phyloP scores from a whole-genome alignment of 768 basidiomycete genomes.

The Leccinum longicurvipes region DNA sequence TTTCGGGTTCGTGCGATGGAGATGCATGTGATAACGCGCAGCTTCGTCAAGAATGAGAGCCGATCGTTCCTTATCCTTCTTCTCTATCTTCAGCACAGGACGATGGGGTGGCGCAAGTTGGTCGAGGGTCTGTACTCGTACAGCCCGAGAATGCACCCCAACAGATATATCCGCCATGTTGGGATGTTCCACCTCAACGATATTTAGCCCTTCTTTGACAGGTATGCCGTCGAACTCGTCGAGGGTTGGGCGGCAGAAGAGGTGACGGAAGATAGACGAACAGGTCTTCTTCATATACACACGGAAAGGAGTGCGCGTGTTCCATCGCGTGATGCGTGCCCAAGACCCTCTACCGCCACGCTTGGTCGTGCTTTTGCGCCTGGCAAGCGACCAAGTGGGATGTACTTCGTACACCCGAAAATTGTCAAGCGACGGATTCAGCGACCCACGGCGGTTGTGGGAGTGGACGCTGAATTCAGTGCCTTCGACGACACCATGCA shows the following conservation, averaged over 20 bases:
- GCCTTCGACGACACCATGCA: slow-evolving; percentile 63
- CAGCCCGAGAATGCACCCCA: slow-evolving; percentile 36
- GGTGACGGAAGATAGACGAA: slow-evolving; percentile 45
- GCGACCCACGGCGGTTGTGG: slow-evolving; percentile 58
- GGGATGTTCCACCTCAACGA: slow-evolving; percentile 44
- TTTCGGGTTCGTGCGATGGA: slow-evolving; percentile 47
- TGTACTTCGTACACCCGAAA: slow-evolving; percentile 52
- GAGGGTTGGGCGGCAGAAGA: slow-evolving; percentile 37
- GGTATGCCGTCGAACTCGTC: slow-evolving; percentile 30
- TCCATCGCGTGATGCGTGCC: slow-evolving; percentile 55
- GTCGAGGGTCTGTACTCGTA: slow-evolving; percentile 46
- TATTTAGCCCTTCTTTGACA: slow-evolving; percentile 40
- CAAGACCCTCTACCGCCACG: slow-evolving; percentile 43
- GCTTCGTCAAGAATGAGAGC: slow-evolving; percentile 51
- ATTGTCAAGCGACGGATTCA: slow-evolving; percentile 50
- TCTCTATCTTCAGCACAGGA: slow-evolving; percentile 37
- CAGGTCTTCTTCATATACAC: slow-evolving; percentile 49
- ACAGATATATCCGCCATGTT: slow-evolving; percentile 52
- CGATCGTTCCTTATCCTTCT: slow-evolving; percentile 31
- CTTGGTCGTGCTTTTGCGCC: slow-evolving; percentile 34
- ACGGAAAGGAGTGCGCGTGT: slow-evolving; percentile 52
- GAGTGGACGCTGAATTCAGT: slow-evolving; percentile 59
- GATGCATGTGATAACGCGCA: slow-evolving; percentile 57
- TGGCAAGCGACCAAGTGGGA: slow-evolving; percentile 56
- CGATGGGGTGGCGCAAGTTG: slow-evolving; percentile 37